Base-by-base conservation (phyloP, 2,329 filamentous ascomycete genomes). In the Beauveria pseudobassiana region DNA sequence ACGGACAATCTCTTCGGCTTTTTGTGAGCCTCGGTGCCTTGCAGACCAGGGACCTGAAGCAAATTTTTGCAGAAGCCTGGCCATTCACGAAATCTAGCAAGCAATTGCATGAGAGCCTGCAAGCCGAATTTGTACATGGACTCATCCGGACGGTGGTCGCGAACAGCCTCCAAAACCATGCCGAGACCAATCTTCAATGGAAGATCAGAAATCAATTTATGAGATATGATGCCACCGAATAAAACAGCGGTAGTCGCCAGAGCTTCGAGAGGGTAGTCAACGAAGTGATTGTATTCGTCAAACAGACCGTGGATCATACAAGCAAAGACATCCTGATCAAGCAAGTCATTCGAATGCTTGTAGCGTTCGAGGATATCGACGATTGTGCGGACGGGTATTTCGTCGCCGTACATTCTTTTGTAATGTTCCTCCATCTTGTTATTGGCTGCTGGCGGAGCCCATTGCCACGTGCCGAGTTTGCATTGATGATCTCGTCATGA, bases 251-350 rank as follows among this genome's bases (percentile, higher is more conserved):
- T 99, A 12, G 93, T 98, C 8, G 93, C 93, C 56, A 99, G 79
- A 6, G 95, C 95, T 70, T 97, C 93, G n/a, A 97, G 80, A 0
- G 96, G 96, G 73, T 99, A 99, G 70, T 96, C 93, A 46, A 89
- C 86, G 72, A 97, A 99, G 70, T 96, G 96, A 61, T 88, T 88
- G 73, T 97, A 99, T 77, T 99, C 95, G 69, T 99, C 95, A 68
- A 99, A 97, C 4, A 99, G 80, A 1, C 95, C 95, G 70, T 97
- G 93, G 42, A 99, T 96, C 92, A 99, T 99, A 77, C 93, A 97
- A 16, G 93, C 90, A 72, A 99, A 99, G 7, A 97, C 84, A 71
- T 99, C 95, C 72, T 98, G 95, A 64, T 97, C 91, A 18, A 88
- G 78, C 1, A 91, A 83, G 63, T 95, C 89, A 53, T 86, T 85